Evolutionary conservation across 2,329 filamentous ascomycete genomes (phyloP), one percentile per base, ranked within the genome.

Genomic region (Atkinsonella texensis): DNA sequence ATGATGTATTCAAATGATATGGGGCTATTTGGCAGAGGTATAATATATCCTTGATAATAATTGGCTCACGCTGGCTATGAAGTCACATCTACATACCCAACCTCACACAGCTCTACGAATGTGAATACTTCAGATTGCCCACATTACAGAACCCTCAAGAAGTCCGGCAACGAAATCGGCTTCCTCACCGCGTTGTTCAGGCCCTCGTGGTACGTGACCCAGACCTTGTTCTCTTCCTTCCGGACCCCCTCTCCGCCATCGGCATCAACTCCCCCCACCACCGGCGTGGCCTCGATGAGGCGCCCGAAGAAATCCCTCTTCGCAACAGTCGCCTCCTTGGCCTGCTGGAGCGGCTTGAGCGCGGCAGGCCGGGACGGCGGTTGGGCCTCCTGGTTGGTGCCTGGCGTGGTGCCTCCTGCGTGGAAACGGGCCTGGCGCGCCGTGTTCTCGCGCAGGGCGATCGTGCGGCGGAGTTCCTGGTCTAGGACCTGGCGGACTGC

Each of bases 401-500:
- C 52, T 67, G 58, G 64, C 15, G 51, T 49, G 70, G 60, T 59
- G 58, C 73, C 79, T n/a, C 73, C 79, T n/a, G 74, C 80, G 42
- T 68, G 70, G 64, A 82, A 84, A 3, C 84, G 76, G 9, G 82
- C 80, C 60, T 86, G 80, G 2, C 86, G 74, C 0, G 81, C 76
- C 4, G 80, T 76, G 54, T 80, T 80, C 48, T 87, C 84, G 13
- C 84, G 82, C 35, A 81, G 72, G 32, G 78, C 71, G 12, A 84
- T 77, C 46, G 88, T 84, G 62, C 85, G 88, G 54, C 80, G 81
- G 60, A 91, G 86, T 65, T 97, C 91, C 64, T 93, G 88, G 62
- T 95, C 89, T 1, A 98, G 76, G 9, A 96, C 90, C 65, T 96
- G 91, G 20, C 93, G 83, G 6, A 98, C 85, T 1, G 91, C 91